Evolutionary conservation across 305 asterid species (phyloP), one percentile per base, ranked within the genome.

Genomic region (Rubia balearica): DNA sequence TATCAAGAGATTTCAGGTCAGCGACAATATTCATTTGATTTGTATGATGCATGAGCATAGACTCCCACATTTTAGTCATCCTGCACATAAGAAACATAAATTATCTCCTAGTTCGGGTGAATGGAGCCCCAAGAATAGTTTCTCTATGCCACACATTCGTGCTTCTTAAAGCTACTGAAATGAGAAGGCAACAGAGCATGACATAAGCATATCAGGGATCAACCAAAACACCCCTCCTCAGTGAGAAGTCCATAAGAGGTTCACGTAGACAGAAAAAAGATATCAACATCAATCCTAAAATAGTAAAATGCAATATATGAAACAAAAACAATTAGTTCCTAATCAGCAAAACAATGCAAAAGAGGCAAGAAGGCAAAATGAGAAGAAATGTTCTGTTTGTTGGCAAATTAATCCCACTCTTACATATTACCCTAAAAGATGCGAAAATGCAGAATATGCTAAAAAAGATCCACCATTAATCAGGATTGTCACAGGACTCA

Each of bases 11-110:
- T 83, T 82, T 87, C 83, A 94, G 92, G 73, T 86, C 90, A 6
- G 81, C 71, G 3, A 87, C 99, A 30, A 86, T 78, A 72, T 71
- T 75, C 46, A 88, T 82, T 83, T 94, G 99, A 78, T 80, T 81
- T 45, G 85, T 86, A n/a, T 91, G 97, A 77, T 88, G 96, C 53
- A 60, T 41, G 80, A 85, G 86, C 91, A 91, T 85, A 45, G 95
- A 85, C 73, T 84, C 89, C 97, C 96, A 94, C 97, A 91, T 94
- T 76, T 78, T 86, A 22, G 85, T 63, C 97, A 94, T 91, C 93
- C 97, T 94, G 80, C 82, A 81, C 73, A 74, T 46, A 72, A 73
- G 4, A 73, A 57, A 43, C 22, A 14, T 21, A 6, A 60, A n/a
- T 55, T 4, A 17, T 73, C 61, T 10, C 62, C 36, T 65, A 22